phyloP scores from a whole-genome alignment of 2,329 filamentous ascomycete genomes.

The Penicillium polonicum region DNA sequence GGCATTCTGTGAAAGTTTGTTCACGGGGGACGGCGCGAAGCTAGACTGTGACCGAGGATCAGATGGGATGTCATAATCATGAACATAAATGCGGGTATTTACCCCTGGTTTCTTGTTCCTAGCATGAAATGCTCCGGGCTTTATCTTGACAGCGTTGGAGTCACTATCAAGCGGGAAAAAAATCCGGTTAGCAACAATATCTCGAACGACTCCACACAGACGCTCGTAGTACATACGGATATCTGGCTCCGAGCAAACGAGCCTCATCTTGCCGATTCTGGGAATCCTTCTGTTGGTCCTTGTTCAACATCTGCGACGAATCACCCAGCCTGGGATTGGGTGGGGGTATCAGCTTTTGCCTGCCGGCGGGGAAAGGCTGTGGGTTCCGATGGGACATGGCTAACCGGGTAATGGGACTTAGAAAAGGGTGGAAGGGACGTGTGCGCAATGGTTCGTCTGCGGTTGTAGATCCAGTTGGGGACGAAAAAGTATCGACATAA shows the following conservation, averaged over 20 bases:
- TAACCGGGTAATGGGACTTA: constrained; percentile 18
- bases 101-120: constrained; percentile 27
- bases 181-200: background rate
- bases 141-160: constrained; percentile 28
- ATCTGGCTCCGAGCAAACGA: constrained; percentile 20
- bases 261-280: constrained; percentile 21
- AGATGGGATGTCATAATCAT: background rate
- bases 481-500: constrained; percentile 19
- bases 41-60: constrained; percentile 10
- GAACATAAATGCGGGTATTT: background rate
- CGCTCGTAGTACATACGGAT: constrained; percentile 11
- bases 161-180: constrained; percentile 11
- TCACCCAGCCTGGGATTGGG: constrained; percentile 11
- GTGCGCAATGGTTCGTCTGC: constrained; percentile 16
- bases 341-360: constrained; percentile 12
- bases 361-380: constrained; percentile 2
- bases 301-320: constrained; percentile 20
- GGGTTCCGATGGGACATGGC: constrained; percentile 7
- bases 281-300: constrained; percentile 6
- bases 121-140: constrained; percentile 25
- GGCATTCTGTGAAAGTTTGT: constrained; percentile 27
- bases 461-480: constrained; percentile 12
- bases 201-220: background rate
- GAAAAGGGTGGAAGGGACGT: constrained; percentile 6
- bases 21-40: constrained; percentile 24